These are phyloP conservation scores for Colletotrichum karsti DNA, from an alignment of 2,329 filamentous ascomycete species.

Conservation along the genomic window DNA sequence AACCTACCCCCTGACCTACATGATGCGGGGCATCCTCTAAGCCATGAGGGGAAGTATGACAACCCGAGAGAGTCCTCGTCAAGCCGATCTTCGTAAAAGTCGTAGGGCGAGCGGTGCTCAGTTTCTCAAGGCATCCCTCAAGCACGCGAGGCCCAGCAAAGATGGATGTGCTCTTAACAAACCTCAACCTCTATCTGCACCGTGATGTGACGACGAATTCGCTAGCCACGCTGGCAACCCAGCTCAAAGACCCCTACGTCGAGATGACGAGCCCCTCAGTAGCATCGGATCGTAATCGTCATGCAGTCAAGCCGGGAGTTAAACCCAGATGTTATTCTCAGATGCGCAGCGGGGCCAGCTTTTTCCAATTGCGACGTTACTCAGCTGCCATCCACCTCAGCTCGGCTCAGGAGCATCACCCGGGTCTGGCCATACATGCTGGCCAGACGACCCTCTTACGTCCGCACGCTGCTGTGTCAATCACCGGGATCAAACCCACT, in stretches of 20 bases:
- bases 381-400: not conserved
- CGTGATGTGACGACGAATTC: no score
- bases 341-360: not conserved
- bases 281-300: not conserved
- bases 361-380: conserved; percentile 1
- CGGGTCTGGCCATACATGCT: not conserved
- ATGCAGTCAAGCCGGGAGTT: conserved; percentile 8
- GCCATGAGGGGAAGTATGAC: not conserved
- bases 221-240: no score
- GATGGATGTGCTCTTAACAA: no score
- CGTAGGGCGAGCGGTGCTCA: no score
- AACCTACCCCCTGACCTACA: no score
- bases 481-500: not conserved
- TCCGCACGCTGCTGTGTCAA: conserved; percentile 6
- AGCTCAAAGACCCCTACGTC: not conserved
- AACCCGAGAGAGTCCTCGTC: no score
- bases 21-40: conserved; percentile 6
- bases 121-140: no score
- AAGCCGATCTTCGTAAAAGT: no score
- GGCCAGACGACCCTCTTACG: not conserved
- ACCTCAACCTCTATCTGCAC: not conserved
- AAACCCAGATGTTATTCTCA: not conserved
- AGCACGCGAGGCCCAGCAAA: no score
- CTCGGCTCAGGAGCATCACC: not conserved
- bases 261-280: not conserved